Evolutionary conservation across 2,329 filamentous ascomycete species (phyloP), one percentile per base, ranked within the genome.

Genomic region (Tolypocladium inflatum): DNA sequence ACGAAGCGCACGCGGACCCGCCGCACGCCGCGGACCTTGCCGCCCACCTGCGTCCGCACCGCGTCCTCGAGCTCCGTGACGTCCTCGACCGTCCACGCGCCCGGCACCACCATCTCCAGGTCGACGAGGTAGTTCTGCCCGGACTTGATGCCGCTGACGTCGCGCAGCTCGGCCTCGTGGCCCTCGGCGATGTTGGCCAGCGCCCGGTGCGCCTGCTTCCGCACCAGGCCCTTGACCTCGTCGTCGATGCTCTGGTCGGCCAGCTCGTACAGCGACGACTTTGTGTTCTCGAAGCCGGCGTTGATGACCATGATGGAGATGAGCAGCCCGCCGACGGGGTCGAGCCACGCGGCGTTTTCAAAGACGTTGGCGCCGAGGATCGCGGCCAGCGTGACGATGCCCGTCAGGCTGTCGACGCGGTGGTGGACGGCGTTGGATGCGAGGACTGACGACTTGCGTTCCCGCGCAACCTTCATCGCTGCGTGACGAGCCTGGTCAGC

Each of bases 401-500:
- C 93, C 1, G 94, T 99, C 58, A 97, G 81, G 59, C 91, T 96
- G 74, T 99, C 94, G 70, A 99, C 87, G 60, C 94, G 90, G 77
- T 97, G 94, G 75, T 99, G 94, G 63, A 97, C 82, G 59, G 94
- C 93, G 70, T 99, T 99, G 59, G 92, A 97, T 43, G 93, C 92
- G 30, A 99, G 84, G 60, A 99, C 91, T 8, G 92, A 95, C 15
- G 93, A 97, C 70, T 96, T 96, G 71, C 93, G 90, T 74, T 96
- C 90, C 66, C 86, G 86, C 52, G 94, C 94, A 60, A 99, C 85
- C 77, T 97, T 97, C 87, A 97, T 95, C 55, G 91, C 90, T 95
- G 63, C 41, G 61, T 41, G 55, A 55, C 50, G 11, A 38, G 37
- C 38, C 48, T 35, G 48, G 37, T 53, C 37, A 55, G 54, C 53